These are phyloP conservation scores for Nemania sp. DNA, from an alignment of 2,329 filamentous ascomycete species.

Conservation along the genomic window DNA sequence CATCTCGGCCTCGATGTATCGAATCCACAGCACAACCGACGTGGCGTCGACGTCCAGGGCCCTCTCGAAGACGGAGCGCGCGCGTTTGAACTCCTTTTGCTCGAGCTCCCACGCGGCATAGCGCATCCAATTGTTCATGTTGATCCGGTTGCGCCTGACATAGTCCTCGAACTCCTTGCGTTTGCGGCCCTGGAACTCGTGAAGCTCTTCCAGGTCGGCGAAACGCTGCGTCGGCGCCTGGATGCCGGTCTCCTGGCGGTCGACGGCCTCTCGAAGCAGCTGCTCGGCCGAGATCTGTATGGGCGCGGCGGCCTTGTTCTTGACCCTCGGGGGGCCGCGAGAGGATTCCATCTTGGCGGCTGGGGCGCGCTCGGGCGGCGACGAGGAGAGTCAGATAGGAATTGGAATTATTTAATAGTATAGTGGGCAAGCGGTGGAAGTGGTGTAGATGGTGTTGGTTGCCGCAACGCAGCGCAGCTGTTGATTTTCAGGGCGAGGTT, in stretches of 20 bases:
- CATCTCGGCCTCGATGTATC: conserved; percentile 97
- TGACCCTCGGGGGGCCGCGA: conserved; percentile 91
- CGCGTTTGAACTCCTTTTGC: conserved; percentile 94
- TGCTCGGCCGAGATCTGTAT: conserved; percentile 95
- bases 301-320: conserved; percentile 95
- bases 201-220: conserved; percentile 93
- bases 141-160: conserved; percentile 90
- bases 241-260: conserved; percentile 86
- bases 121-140: conserved; percentile 98
- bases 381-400: not conserved
- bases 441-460: no score
- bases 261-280: conserved; percentile 93
- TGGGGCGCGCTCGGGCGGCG: not conserved
- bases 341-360: conserved; percentile 78
- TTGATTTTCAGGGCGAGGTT: no score
- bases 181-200: conserved; percentile 96
- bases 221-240: conserved; percentile 94
- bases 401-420: not conserved
- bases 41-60: conserved; percentile 91
- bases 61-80: conserved; percentile 90
- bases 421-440: no score
- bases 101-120: conserved; percentile 98
- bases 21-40: conserved; percentile 83
- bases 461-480: no score
- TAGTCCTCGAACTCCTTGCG: conserved; percentile 98